Base-by-base conservation (phyloP, 2,329 filamentous ascomycete species). In the Ophiocordyceps unilateralis region DNA sequence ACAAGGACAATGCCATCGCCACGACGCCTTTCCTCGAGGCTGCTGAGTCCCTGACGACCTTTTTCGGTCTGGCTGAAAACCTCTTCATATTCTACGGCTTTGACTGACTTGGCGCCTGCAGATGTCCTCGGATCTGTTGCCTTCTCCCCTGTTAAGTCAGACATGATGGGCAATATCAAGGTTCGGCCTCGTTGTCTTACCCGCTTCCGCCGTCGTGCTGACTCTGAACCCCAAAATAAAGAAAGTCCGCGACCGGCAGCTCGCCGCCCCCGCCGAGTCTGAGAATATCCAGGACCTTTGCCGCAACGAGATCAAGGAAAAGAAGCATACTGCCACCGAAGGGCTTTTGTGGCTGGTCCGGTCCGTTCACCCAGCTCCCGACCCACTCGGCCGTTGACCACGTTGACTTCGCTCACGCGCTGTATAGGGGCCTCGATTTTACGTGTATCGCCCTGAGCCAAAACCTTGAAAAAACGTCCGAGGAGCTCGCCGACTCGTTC, bases 11-110 rank as follows among this genome's bases (percentile, higher is more conserved):
- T 67, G 82, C 78, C 47, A 78, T 96, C 55, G 66, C 76, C 43
- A 96, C 91, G 40, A 75, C 74, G 45, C 78, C 93, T 60, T 98
- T 96, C 65, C 81, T 96, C 49, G 83, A 93, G 51, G 91, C 91
- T 45, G 76, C 86, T 43, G 87, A 95, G 72, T 79, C 83, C 44
- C 66, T 96, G 60, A 83, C 82, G 43, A 83, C 78, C 48, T 76
- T 98, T 48, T 96, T 96, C 57, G 85, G 86, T 91, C 55, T n/a
- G 43, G 14, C 32, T 20, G 6, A 20, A 12, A 19, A 4, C 17
- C 8, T 11, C 14, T 11, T 36, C 15, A 15, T 4, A 5, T 37
- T 19, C 17, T 21, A 11, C 14, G n/a, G 6, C 15, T 19, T 20
- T 23, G 6, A 12, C 37, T 21, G 10, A 38, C 36, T 7, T 7